phyloP scores from a whole-genome alignment of 257 asterid species.

The Salvia miltiorrhiza region DNA sequence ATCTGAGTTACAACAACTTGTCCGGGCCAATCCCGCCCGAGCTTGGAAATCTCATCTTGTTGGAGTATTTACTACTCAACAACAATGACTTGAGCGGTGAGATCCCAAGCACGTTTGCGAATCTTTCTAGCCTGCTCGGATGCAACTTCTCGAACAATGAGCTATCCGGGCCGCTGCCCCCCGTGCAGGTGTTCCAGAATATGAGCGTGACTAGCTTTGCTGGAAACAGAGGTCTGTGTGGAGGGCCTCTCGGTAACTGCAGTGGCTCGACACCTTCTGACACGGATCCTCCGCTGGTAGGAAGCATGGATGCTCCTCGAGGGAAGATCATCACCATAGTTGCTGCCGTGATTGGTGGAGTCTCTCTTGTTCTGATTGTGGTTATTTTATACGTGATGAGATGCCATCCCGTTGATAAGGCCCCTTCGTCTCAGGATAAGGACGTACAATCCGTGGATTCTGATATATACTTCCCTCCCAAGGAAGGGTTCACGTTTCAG shows the following conservation, averaged over 20 bases:
- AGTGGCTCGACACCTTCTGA: conserved; percentile 20
- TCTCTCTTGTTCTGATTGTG: conserved; percentile 69
- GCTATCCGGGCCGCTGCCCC: conserved; percentile 73
- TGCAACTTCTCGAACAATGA: conserved; percentile 83
- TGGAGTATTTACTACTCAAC: conserved; percentile 67
- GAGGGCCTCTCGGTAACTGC: conserved; percentile 79
- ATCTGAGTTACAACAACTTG: conserved; percentile 72
- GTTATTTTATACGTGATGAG: conserved; percentile 66
- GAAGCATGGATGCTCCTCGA: conserved; percentile 32
- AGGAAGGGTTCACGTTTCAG: conserved; percentile 85
- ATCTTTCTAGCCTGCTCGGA: conserved; percentile 74
- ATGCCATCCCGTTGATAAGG: conserved; percentile 44
- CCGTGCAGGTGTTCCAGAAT: conserved; percentile 61
- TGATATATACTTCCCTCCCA: conserved; percentile 83
- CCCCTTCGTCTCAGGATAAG: conserved; percentile 35
- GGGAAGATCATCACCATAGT: conserved; percentile 62
- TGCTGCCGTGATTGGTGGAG: conserved; percentile 72
- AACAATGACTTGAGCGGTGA: conserved; percentile 73
- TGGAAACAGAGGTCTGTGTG: conserved; percentile 83
- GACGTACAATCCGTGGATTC: conserved; percentile 47
- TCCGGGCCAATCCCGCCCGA: conserved; percentile 75
- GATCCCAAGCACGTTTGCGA: conserved; percentile 75
- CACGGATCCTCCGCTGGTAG: conserved; percentile 27
- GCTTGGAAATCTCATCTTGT: conserved; percentile 73
- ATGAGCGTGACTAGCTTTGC: conserved; percentile 70